These are phyloP conservation scores for Colletotrichum higginsianum DNA, from an alignment of 2,329 filamentous ascomycete genomes.

Conservation along the genomic window DNA sequence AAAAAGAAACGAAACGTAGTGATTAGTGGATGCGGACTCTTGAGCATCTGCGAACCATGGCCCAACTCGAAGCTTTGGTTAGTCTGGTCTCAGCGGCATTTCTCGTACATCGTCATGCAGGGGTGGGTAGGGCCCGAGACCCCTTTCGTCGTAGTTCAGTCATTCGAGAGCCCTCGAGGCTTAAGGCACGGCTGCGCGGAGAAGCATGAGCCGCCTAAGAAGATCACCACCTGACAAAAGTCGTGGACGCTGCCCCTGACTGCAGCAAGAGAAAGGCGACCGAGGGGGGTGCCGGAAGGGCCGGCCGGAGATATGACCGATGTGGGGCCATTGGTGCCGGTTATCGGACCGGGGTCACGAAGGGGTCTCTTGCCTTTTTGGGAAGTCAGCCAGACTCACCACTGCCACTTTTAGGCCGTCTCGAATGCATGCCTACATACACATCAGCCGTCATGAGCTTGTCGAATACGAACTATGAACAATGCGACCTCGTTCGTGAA, in stretches of 20 bases:
- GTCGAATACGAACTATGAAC: not conserved
- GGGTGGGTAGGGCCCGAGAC: no score
- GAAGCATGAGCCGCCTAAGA: not conserved
- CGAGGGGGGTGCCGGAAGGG: not conserved
- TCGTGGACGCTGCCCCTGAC: not conserved
- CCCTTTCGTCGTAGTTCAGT: no score
- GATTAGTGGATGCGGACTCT: not conserved
- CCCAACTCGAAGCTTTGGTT: not conserved
- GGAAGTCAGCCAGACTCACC: not conserved
- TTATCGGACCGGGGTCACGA: not conserved
- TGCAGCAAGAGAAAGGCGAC: not conserved
- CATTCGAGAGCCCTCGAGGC: not conserved
- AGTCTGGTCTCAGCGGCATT: no score
- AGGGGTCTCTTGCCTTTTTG: constrained; percentile 9
- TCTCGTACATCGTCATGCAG: no score
- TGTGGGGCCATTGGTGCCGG: not conserved
- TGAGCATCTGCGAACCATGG: not conserved
- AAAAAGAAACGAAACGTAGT: not conserved
- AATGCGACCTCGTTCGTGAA: not conserved
- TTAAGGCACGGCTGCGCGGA: not conserved
- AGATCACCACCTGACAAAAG: no score
- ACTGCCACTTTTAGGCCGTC: not conserved
- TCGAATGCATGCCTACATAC: not conserved
- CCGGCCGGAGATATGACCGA: not conserved
- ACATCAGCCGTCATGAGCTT: not conserved